Evolutionary conservation across 176 grass and related monocot genomes (phyloP), one percentile per base, ranked within the genome.

Genomic region (Carex cristatella): DNA sequence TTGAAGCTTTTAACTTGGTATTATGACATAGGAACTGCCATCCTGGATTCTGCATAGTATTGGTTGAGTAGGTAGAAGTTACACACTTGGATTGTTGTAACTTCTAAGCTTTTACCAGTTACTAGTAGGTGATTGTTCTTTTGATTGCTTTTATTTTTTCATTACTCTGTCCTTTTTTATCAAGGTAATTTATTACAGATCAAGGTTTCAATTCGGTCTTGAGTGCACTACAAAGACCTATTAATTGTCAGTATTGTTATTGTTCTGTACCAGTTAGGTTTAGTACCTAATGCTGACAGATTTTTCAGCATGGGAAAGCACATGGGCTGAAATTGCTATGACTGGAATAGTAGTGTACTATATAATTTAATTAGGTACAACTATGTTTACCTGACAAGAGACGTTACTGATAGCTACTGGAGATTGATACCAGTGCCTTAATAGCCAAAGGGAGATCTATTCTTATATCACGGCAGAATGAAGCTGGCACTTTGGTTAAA

Each of bases 371-470:
- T 56, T 2, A 55, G 27, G 51, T 77, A 33, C 49, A 32, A 55
- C 4, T 76, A 55, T 76, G 8, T 55, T 76, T 53, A 32, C 33
- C 49, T 77, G 9, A 77, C 73, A 77, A 77, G 49, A 56, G 12
- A 60, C 61, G 38, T 48, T 46, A 63, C 23, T 40, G 76, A 86
- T 94, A 99, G 96, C 91, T 95, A 51, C 56, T 88, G 82, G 91
- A 94, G 84, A 84, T 91, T 89, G 87, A 99, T 89, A 80, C 88
- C 51, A 66, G 82, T 53, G 32, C 88, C 87, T 62, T 95, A 69
- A 90, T 95, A 60, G 48, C 85, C 53, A 94, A 86, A 80, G 93
- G 81, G 37, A 81, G 87, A 69, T 92, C 31, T 46, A 61, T 86
- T 74, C 72, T 82, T 84, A 44, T 37, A 31, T 81, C 85, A 5